Evolutionary conservation across 805 yeast species (phyloP).

Genomic region (Tetrapisispora nanseiensis): DNA sequence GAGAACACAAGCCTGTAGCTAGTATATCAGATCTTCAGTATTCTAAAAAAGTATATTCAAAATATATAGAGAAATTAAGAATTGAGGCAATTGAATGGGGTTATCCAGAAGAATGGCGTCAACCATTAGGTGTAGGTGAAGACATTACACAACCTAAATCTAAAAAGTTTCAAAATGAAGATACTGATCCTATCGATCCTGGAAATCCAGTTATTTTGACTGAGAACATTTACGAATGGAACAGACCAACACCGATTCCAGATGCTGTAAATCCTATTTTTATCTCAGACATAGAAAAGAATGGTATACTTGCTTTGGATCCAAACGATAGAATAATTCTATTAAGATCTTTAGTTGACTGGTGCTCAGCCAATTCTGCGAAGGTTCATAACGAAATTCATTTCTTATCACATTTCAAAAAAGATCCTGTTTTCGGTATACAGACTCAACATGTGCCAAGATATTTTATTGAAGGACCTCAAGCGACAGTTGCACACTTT

Average conservation of each 20-base stretch:
- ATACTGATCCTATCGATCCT: conserved; percentile 12
- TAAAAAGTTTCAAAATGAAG: conserved; percentile 10
- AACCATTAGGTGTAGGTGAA: background rate
- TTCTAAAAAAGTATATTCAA: conserved; percentile 8
- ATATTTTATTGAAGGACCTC: conserved; percentile 14
- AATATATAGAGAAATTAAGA: conserved; percentile 10
- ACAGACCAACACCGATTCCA: conserved; percentile 10
- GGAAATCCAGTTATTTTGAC: conserved; percentile 14
- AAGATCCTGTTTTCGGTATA: conserved; percentile 18
- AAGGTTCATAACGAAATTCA: conserved; percentile 16
- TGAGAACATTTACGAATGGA: conserved; percentile 13
- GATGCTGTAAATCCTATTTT: conserved; percentile 20
- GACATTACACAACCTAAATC: conserved; percentile 9
- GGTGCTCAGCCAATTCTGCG: conserved; percentile 17
- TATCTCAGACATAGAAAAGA: conserved; percentile 11
- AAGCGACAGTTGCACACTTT: conserved; percentile 10
- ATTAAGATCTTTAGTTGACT: conserved; percentile 12
- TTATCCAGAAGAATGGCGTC: conserved; percentile 21
- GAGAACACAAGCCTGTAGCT: conserved; percentile 13
- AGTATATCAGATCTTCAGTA: conserved; percentile 5
- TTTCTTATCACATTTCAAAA: conserved; percentile 16
- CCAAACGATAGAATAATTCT: conserved; percentile 14
- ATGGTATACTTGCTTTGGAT: conserved; percentile 14
- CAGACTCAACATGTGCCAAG: conserved; percentile 21
- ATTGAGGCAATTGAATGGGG: conserved; percentile 17